These are phyloP conservation scores for Termitomyces sp. DNA, from an alignment of 768 basidiomycete genomes.

Conservation along the genomic window DNA sequence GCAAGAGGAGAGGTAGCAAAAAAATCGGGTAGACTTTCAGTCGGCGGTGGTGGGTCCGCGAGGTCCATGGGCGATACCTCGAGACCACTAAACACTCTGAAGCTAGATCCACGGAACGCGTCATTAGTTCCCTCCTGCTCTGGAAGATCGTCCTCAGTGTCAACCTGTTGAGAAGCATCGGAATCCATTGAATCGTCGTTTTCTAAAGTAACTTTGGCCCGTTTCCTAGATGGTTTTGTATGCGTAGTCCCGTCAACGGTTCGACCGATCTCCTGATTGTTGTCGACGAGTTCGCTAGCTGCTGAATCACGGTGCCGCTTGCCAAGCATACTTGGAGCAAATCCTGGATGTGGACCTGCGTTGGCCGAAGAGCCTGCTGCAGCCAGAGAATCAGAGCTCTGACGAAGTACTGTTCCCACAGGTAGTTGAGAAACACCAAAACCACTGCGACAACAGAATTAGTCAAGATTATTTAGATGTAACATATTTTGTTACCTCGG, in stretches of 20 bases:
- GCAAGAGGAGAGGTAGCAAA: conserved; percentile 43
- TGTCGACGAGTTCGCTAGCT: conserved; percentile 41
- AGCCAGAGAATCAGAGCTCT: not conserved
- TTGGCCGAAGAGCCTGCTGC: conserved; percentile 2
- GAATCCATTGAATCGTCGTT: conserved; percentile 8
- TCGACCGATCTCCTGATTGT: conserved; percentile 36
- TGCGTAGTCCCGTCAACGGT: conserved; percentile 39
- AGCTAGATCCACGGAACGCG: conserved; percentile 35
- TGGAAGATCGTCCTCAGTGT: conserved; percentile 15
- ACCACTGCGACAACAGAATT: conserved; percentile 17
- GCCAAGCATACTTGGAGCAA: conserved; percentile 53
- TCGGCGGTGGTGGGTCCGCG: conserved; percentile 49
- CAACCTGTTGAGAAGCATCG: conserved; percentile 3
- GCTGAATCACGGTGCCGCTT: conserved; percentile 61
- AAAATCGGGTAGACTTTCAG: conserved; percentile 50
- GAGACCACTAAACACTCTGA: conserved; percentile 49
- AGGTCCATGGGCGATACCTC: conserved; percentile 31
- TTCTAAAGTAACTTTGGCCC: conserved; percentile 35
- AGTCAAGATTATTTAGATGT: not conserved
- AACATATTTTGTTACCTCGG: conserved; percentile 7
- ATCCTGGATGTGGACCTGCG: conserved; percentile 33
- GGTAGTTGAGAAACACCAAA: conserved; percentile 17
- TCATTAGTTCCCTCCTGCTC: conserved; percentile 13
- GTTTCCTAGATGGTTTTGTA: conserved; percentile 52
- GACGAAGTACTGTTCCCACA: not conserved